Evolutionary conservation across 371 early-diverging fungal genomes (phyloP).

Genomic region (Syncephalastrum contaminatum): DNA sequence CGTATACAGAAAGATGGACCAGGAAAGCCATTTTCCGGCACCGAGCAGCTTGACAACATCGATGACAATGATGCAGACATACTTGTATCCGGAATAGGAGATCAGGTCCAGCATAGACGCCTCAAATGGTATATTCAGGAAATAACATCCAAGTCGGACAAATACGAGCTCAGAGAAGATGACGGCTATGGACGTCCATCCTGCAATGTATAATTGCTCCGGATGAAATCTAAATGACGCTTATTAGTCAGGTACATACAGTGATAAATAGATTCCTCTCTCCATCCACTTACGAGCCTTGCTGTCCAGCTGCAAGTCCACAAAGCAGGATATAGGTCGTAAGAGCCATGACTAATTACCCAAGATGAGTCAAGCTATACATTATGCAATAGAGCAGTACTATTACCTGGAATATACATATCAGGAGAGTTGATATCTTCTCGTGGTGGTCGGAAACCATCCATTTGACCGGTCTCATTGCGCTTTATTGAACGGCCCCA

Average conservation of each 20-base stretch:
- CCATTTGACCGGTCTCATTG: conserved; percentile 83
- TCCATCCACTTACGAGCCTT: conserved; percentile 44
- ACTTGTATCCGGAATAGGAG: conserved; percentile 96
- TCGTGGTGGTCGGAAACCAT: conserved; percentile 84
- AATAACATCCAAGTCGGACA: conserved; percentile 84
- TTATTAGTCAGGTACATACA: background rate
- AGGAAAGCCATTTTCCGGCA: conserved; percentile 54
- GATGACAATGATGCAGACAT: conserved; percentile 76
- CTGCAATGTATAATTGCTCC: conserved; percentile 85
- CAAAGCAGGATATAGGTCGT: conserved; percentile 92
- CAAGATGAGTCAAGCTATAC: background rate
- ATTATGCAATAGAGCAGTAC: background rate
- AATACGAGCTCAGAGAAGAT: conserved; percentile 80
- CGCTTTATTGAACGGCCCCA: conserved; percentile 82
- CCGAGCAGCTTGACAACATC: conserved; percentile 49
- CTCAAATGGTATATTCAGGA: conserved; percentile 86
- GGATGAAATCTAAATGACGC: conserved; percentile 76
- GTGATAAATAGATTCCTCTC: background rate
- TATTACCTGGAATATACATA: conserved; percentile 92
- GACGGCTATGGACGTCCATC: conserved; percentile 84
- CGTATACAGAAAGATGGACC: conserved; percentile 72
- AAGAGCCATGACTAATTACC: conserved; percentile 77
- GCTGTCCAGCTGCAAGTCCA: conserved; percentile 74
- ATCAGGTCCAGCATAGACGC: conserved; percentile 87
- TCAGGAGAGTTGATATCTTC: conserved; percentile 96